Conservation (phyloP, 164 flowering plant genomes). For the Buxus sempervirens region DNA sequence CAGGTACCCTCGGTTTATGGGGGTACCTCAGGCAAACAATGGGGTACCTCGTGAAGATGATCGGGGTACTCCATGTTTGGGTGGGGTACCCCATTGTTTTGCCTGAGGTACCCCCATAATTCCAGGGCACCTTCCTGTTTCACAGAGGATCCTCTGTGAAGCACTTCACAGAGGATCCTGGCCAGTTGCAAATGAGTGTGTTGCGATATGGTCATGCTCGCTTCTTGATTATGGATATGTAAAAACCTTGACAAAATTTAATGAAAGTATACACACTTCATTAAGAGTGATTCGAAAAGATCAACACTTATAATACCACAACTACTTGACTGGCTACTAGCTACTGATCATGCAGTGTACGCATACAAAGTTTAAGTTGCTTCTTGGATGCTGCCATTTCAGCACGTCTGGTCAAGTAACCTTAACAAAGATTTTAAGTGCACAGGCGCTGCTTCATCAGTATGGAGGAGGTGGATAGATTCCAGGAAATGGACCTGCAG, state of each 20-base stretch:
- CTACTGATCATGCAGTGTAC: not conserved
- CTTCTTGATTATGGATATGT: too few relatives aligned
- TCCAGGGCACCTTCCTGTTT: too few relatives aligned
- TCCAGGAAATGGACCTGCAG: conserved; percentile 31
- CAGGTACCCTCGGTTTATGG: too few relatives aligned
- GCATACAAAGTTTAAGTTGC: too few relatives aligned
- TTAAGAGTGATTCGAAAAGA: not conserved
- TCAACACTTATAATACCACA: not conserved
- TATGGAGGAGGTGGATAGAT: conserved; percentile 35
- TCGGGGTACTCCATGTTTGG: too few relatives aligned
- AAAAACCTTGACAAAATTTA: not conserved
- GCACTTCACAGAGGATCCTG: too few relatives aligned
- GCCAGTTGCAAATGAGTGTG: too few relatives aligned
- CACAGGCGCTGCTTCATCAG: conserved; percentile 5
- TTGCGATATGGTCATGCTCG: not conserved
- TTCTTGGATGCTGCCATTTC: not conserved
- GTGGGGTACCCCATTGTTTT: too few relatives aligned
- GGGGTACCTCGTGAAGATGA: too few relatives aligned
- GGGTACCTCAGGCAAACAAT: too few relatives aligned
- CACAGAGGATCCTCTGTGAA: too few relatives aligned
- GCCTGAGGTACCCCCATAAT: too few relatives aligned
- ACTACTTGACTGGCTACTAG: not conserved
- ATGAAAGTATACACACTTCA: not conserved
- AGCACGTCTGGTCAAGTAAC: not conserved
- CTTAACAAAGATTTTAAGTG: not conserved